Base-by-base conservation (phyloP, 2,329 filamentous ascomycete species). In the Pestalotiopsis sp. region DNA sequence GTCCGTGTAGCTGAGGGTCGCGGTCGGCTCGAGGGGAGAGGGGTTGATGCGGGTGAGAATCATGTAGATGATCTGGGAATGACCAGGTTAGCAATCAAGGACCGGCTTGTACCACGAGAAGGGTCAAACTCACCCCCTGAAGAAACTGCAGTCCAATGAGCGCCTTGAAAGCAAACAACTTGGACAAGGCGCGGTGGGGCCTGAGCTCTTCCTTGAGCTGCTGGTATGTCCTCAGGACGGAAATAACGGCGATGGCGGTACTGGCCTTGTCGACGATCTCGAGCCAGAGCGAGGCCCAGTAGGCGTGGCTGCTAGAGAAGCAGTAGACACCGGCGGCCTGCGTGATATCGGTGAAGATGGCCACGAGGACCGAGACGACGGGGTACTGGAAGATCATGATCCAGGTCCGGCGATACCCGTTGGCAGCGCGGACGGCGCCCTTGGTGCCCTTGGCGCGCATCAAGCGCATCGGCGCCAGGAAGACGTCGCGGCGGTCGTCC, bases 341-440 rank as follows among this genome's bases (percentile, higher is more conserved):
- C 2, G 77, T 77, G 66, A 78, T 72, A 58, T 72, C 73, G n/a
- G 75, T 75, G 38, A 76, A 60, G 38, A 77, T 89, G 82, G 71
- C 86, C 82, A 78, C 84, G 3, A 75, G 23, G n/a, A 79, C 52
- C 39, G 75, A 70, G 27, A 81, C 68, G 31, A 78, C 71, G 0
- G 82, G 79, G 58, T 82, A 83, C 72, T 84, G 83, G 57, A 84
- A 80, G 49, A 83, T 75, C 12, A 72, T 69, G 66, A 80, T 70
- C 77, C 78, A 83, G 27, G 72, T 73, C 17, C 78, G 70, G 4
- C 78, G 80, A 49, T 79, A 74, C 68, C 61, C 4, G 61, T 4
- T 6, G 67, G 25, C 31, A 56, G 25, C 72, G n/a, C 67, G 69
- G 56, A 23, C 20, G 17, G 65, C 68, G 17, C 69, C 72, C 4